A percentile compares a stretch with the other conserved stretches of the same genome.
Evolutionary conservation across 2,329 filamentous ascomycete genomes (phyloP).

Genomic region (Cercospora sp.): DNA sequence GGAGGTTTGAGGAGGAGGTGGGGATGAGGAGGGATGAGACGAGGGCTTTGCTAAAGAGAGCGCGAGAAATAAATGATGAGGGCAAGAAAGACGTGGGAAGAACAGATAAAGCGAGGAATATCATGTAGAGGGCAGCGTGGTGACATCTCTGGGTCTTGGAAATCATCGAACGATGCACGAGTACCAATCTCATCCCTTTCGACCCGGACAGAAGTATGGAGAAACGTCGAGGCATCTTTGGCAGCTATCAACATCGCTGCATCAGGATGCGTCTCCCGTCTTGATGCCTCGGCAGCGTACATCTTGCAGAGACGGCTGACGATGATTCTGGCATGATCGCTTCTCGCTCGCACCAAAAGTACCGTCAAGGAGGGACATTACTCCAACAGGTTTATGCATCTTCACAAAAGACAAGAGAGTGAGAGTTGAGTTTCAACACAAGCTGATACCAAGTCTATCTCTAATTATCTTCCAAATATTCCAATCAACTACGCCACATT

Average conservation of each 20-base stretch:
- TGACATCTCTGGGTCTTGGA: not conserved
- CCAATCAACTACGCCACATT: too few relatives aligned
- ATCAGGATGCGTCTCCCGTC: too few relatives aligned
- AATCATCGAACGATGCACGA: not conserved
- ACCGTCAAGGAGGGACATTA: not conserved
- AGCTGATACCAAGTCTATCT: not conserved
- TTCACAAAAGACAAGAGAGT: not conserved
- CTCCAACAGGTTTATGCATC: not conserved
- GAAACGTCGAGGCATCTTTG: too few relatives aligned
- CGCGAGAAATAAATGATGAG: slow-evolving; percentile 24
- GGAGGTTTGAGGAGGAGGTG: slow-evolving; percentile 30
- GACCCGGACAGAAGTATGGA: not conserved
- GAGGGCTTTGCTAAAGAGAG: slow-evolving; percentile 28
- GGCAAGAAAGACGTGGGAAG: slow-evolving; percentile 6
- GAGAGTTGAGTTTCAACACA: not conserved
- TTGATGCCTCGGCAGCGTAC: too few relatives aligned
- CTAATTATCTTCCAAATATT: too few relatives aligned
- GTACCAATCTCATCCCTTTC: not conserved
- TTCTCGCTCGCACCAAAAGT: not conserved
- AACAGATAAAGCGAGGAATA: slow-evolving; percentile 7
- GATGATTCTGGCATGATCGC: not conserved
- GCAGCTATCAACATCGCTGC: too few relatives aligned
- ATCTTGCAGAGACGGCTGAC: not conserved
- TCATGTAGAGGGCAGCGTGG: not conserved
- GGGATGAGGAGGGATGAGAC: slow-evolving; percentile 36